Percentiles rank a stretch among this genome's conserved stretches.
Evolutionary conservation across 208 protist genomes (phyloP).

Genomic region (Endotrypanum monterogeii): DNA sequence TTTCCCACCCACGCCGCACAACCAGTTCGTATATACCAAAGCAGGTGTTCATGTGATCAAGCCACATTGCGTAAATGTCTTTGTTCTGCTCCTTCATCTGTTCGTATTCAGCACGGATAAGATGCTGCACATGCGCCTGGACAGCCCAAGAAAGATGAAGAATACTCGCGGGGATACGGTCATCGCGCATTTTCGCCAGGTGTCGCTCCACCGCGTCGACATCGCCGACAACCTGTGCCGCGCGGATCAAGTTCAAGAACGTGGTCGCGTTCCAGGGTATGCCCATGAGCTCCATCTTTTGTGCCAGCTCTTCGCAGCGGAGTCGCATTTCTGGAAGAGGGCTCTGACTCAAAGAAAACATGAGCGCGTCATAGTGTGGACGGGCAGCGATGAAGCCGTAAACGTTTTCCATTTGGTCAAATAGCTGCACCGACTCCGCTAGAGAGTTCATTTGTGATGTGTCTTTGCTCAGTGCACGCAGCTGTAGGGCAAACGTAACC

Average conservation of each 20-base stretch:
- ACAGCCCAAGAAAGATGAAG: slow-evolving; percentile 82
- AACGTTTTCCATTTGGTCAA: slow-evolving; percentile 93
- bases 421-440: slow-evolving; percentile 83
- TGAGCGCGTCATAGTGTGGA: slow-evolving; percentile 85
- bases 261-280: slow-evolving; percentile 85
- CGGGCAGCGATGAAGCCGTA: slow-evolving; percentile 87
- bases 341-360: slow-evolving; percentile 83
- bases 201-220: slow-evolving; percentile 76
- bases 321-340: slow-evolving; percentile 79
- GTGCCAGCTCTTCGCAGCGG: slow-evolving; percentile 81
- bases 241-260: slow-evolving; percentile 85
- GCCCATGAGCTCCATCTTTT: slow-evolving; percentile 92
- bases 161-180: slow-evolving; percentile 61
- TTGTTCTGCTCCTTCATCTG: slow-evolving; percentile 56
- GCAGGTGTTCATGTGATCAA: slow-evolving; percentile 77
- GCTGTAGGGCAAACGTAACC: slow-evolving; percentile 80
- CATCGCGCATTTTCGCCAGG: slow-evolving; percentile 81
- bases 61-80: slow-evolving; percentile 50
- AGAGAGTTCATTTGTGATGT: slow-evolving; percentile 73
- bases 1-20: slow-evolving; percentile 73
- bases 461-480: slow-evolving; percentile 79
- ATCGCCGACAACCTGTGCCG: slow-evolving; percentile 83
- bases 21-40: slow-evolving; percentile 88
- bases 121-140: slow-evolving; percentile 76
- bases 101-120: slow-evolving; percentile 78